Conservation (phyloP, 208 protist species). For the Acanthamoeba lenticulata region DNA sequence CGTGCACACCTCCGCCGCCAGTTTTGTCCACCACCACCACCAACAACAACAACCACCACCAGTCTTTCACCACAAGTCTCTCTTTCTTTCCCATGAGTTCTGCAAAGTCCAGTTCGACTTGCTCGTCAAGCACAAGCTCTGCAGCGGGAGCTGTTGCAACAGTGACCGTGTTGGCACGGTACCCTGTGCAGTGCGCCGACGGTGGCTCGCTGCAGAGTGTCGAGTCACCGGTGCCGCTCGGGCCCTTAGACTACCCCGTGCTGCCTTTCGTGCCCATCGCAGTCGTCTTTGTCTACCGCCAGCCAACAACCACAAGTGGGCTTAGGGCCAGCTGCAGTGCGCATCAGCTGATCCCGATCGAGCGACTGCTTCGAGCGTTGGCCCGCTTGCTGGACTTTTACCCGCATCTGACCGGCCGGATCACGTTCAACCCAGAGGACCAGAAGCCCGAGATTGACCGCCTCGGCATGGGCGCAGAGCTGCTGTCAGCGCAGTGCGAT, state of each 20-base stretch:
- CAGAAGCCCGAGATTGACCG: slow-evolving; percentile 42
- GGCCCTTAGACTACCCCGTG: slow-evolving; percentile 21
- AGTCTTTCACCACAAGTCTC: too few relatives aligned
- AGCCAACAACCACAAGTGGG: background rate
- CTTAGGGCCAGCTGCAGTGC: background rate
- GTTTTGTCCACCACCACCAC: too few relatives aligned
- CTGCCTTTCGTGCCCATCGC: slow-evolving; percentile 14
- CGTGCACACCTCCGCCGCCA: too few relatives aligned
- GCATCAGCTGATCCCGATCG: slow-evolving; percentile 17
- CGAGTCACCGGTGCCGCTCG: slow-evolving; percentile 47
- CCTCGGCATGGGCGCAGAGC: slow-evolving; percentile 49
- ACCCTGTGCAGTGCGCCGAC: slow-evolving; percentile 52
- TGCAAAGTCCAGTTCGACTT: too few relatives aligned
- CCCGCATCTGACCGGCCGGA: slow-evolving; percentile 57
- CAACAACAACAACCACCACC: too few relatives aligned
- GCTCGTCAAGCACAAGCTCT: background rate
- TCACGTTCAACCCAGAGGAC: background rate
- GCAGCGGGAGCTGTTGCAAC: background rate
- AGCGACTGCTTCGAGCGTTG: slow-evolving; percentile 37
- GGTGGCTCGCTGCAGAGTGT: background rate
- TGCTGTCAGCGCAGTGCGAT: background rate
- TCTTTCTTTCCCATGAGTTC: too few relatives aligned
- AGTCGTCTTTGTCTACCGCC: slow-evolving; percentile 58
- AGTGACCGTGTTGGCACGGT: slow-evolving; percentile 19
- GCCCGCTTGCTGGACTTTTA: slow-evolving; percentile 51